Evolutionary conservation across 2,329 filamentous ascomycete species (phyloP), one percentile per base, ranked within the genome.

Genomic region (Chaetomium sp.): DNA sequence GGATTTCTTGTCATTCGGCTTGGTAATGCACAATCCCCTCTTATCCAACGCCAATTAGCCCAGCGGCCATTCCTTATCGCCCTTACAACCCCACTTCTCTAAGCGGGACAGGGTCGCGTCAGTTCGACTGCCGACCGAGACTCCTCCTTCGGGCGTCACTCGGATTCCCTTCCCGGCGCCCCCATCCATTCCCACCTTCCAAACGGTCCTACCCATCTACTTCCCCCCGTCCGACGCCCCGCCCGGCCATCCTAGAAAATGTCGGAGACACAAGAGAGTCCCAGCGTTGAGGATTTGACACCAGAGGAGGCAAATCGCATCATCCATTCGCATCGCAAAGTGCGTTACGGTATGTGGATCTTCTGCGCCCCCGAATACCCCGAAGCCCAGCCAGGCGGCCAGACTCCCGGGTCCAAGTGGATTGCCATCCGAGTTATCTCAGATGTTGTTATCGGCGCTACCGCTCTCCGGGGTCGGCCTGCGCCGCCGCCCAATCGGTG

Each of bases 281-380:
- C 82, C 60, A 79, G 79, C 67, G 76, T 86, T 67, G 82, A 86
- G 73, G 82, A 86, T 72, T 78, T 87, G 73, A 87, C 85, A 55
- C 83, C 86, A 10, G 87, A 89, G 74, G 86, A 89, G 76, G 87
- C 86, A 68, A 89, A 80, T 73, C 85, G 86, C 71, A 89, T 89
- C 77, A 89, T 89, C 70, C 86, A 89, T 74, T 88, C 86, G 60
- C 87, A 89, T 74, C 84, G 87, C 69, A 89, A 89, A 75, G 87
- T 89, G 63, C 83, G 87, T 72, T 89, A 89, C 75, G 87, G 86
- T 88, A 81, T 74, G 85, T 79, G 33, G 56, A 60, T 45, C 35
- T 61, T 38, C n/a, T 16, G n/a, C 29, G 16, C 25, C 21, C 51
- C 51, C 60, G n/a, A 38, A 47, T 27, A 31, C 49, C 31, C 31